phyloP scores from a whole-genome alignment of 164 flowering plant species.

The Pachysandra terminalis region DNA sequence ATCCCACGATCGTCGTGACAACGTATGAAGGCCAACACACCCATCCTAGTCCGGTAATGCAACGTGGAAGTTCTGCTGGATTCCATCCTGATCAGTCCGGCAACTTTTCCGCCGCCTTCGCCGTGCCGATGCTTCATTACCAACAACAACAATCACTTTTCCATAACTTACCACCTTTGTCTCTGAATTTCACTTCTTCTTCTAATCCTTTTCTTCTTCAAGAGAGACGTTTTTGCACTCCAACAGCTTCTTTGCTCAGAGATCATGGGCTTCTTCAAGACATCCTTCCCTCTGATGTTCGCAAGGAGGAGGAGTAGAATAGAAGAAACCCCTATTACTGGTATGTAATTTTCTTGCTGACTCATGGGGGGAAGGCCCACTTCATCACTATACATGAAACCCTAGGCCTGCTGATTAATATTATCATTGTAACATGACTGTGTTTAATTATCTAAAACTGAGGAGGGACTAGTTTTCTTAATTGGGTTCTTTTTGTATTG shows the following conservation, averaged over 20 bases:
- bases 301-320: conserved; percentile 25
- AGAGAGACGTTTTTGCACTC: conserved; percentile 26
- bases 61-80: conserved; percentile 43
- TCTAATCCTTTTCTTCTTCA: conserved; percentile 11
- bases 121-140: conserved; percentile 13
- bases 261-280: conserved; percentile 82
- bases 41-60: conserved; percentile 58
- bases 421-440: conserved; percentile 16
- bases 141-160: conserved; percentile 21
- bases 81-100: conserved; percentile 14
- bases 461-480: conserved; percentile 5
- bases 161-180: conserved; percentile 24
- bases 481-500: conserved; percentile 9
- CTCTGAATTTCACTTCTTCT: conserved; percentile 18
- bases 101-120: conserved; percentile 7
- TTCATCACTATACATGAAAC: not conserved
- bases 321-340: conserved; percentile 5
- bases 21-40: conserved; percentile 94
- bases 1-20: conserved; percentile 69
- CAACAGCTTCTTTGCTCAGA: conserved; percentile 29
- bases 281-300: conserved; percentile 51
- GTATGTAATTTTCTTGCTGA: conserved; percentile 24
- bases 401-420: no score
- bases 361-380: conserved; percentile 4
- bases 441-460: not conserved